Conservation (phyloP, 2,329 filamentous ascomycete species). For the Aureobasidium sp. region DNA sequence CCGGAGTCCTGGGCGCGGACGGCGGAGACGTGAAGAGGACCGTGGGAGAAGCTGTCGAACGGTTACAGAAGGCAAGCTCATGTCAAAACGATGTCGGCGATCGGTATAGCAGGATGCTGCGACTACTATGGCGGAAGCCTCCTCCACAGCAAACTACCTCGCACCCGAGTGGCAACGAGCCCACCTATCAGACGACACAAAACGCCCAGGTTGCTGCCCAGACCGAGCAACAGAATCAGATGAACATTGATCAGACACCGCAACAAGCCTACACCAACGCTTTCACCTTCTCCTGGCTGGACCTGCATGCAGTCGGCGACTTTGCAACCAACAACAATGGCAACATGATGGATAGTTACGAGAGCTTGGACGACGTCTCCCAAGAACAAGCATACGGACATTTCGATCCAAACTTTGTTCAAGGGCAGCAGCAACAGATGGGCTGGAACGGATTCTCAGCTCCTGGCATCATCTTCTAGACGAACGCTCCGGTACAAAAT, state of each 20-base stretch:
- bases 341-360: slow-evolving; percentile 25
- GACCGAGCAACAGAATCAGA: slow-evolving; percentile 30
- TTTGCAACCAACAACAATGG: slow-evolving; percentile 36
- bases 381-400: slow-evolving; percentile 23
- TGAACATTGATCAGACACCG: slow-evolving; percentile 21
- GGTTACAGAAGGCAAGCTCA: slow-evolving; percentile 52
- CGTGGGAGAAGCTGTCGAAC: slow-evolving; percentile 52
- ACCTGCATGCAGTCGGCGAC: slow-evolving; percentile 53
- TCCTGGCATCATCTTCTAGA: slow-evolving; percentile 24
- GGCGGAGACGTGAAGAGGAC: slow-evolving; percentile 51
- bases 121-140: slow-evolving; percentile 51
- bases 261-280: slow-evolving; percentile 39
- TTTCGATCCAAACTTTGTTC: slow-evolving; percentile 25
- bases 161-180: slow-evolving; percentile 15
- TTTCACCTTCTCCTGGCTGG: slow-evolving; percentile 55
- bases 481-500: background rate
- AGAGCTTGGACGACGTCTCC: slow-evolving; percentile 25
- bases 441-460: slow-evolving; percentile 23
- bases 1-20: slow-evolving; percentile 51
- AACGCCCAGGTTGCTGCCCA: slow-evolving; percentile 17
- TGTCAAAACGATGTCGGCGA: slow-evolving; percentile 54
- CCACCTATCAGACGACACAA: background rate
- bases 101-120: slow-evolving; percentile 54
- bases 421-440: slow-evolving; percentile 21
- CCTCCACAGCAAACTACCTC: slow-evolving; percentile 17